Evolutionary conservation across 2,329 filamentous ascomycete species (phyloP).

Genomic region (Coniochaeta sp.): DNA sequence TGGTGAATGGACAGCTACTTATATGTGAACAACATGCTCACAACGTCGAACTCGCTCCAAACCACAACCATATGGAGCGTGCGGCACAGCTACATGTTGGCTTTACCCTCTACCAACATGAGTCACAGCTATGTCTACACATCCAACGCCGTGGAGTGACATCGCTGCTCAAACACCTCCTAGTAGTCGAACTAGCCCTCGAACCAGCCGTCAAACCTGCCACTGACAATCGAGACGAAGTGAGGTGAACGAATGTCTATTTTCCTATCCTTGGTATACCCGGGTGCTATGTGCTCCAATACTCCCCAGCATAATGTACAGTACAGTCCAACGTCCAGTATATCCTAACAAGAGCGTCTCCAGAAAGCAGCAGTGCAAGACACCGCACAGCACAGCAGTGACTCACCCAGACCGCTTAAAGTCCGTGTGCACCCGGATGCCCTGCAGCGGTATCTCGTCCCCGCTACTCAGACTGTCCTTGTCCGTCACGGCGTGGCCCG

Average conservation of each 20-base stretch:
- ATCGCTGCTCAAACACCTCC: too few relatives aligned
- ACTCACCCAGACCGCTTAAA: slow-evolving; percentile 18
- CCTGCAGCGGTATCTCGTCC: slow-evolving; percentile 29
- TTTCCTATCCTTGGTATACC: background rate
- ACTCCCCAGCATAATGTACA: background rate
- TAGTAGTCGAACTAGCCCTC: too few relatives aligned
- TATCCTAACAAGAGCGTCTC: background rate
- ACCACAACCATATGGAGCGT: too few relatives aligned
- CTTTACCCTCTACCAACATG: background rate
- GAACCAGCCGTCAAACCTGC: background rate
- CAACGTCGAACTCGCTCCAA: too few relatives aligned
- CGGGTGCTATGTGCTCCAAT: background rate
- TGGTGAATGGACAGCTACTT: too few relatives aligned
- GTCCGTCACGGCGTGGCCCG: slow-evolving; percentile 8
- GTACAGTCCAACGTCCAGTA: too few relatives aligned
- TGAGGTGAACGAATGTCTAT: background rate
- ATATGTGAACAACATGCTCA: too few relatives aligned
- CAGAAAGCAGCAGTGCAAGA: background rate
- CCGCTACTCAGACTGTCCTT: slow-evolving; percentile 18
- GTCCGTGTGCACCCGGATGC: slow-evolving; percentile 29
- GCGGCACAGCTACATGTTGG: too few relatives aligned
- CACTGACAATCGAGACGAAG: background rate
- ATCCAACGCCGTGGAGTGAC: too few relatives aligned
- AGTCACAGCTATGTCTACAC: background rate
- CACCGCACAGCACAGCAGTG: background rate